Base-by-base conservation (phyloP, 306 rosid species). In the Canavalia ensiformis region DNA sequence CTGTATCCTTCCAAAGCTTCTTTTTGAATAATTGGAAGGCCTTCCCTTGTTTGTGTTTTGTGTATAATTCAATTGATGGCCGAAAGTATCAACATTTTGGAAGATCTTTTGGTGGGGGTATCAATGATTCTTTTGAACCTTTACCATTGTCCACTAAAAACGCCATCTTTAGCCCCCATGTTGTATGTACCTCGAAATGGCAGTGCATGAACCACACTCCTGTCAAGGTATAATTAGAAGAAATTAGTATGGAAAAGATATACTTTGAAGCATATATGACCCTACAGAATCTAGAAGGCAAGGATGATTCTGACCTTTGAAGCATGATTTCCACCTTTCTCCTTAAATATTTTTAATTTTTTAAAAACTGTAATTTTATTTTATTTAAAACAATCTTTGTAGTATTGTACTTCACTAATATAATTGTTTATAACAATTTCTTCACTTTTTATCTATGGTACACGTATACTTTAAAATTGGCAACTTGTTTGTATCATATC, bases 161-260 rank as follows among this genome's bases (percentile, higher is more conserved):
- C 3, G 97, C 94, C 97, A 93, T 93, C 84, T 93, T 93, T 41
- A 93, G 85, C 47, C 98, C 98, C 98, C 98, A 94, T 74, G 98
- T 85, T 50, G 97, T 94, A 78, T 94, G 98, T 71, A 94, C 94
- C 84, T 94, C 98, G 59, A 94, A 66, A 88, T 93, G 97, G 58
- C 97, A 93, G 72, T 93, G 97, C 92, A 93, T 7, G 86, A 94
- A 91, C 98, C 98, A 94, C 45, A 91, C 93, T 49, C 98, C 98
- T 93, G 76, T 52, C 39, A 79, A 64, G 54, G 62, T 1, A 65
- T 2, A 55, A 37, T 2, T 8, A 8, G 45, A 33, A 51, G 5
- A 62, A 30, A 34, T 8, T 31, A 50, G 25, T 64, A 64, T 49
- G 42, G 6, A 50, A 1, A 34, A 34, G 62, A 4, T 7, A 6